Evolutionary conservation across 768 basidiomycete genomes (phyloP).

Genomic region (Gymnopilus dilepis): DNA sequence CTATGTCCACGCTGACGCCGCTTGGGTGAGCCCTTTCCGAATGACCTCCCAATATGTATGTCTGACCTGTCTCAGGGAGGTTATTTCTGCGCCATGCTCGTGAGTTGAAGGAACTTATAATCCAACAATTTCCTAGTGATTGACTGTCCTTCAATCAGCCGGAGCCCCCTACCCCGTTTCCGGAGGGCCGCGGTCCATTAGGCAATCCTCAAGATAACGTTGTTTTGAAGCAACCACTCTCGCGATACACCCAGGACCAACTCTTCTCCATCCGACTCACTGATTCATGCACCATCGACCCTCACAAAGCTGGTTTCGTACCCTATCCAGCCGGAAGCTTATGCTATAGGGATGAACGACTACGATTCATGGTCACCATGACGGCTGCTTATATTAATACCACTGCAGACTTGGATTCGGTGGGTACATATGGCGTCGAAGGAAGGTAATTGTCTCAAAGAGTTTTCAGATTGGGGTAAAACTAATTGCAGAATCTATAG

Average conservation of each 20-base stretch:
- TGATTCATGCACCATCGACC: slow-evolving; percentile 45
- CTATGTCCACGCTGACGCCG: slow-evolving; percentile 14
- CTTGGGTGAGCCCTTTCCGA: neutral
- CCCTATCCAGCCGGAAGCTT: slow-evolving; percentile 46
- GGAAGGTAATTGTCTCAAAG: slow-evolving; percentile 45
- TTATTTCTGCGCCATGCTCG: slow-evolving; percentile 39
- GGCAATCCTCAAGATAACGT: neutral
- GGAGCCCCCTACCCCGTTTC: neutral
- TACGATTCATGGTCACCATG: slow-evolving; percentile 40
- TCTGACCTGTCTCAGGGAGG: slow-evolving; percentile 51
- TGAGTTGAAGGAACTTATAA: neutral
- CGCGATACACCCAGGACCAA: slow-evolving; percentile 31
- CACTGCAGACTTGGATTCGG: slow-evolving; percentile 33
- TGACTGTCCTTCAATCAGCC: neutral
- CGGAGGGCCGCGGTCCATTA: neutral
- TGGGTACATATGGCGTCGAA: slow-evolving; percentile 52
- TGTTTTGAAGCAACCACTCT: neutral
- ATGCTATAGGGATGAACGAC: slow-evolving; percentile 42
- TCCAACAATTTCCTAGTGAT: neutral
- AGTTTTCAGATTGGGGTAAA: no score
- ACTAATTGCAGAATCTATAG: slow-evolving; percentile 28
- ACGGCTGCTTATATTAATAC: slow-evolving; percentile 17
- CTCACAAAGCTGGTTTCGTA: slow-evolving; percentile 50
- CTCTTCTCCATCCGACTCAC: slow-evolving; percentile 31
- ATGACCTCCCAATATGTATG: no score